phyloP scores from a whole-genome alignment of 2,329 filamentous ascomycete species.

The Leptoxyphium fumago region DNA sequence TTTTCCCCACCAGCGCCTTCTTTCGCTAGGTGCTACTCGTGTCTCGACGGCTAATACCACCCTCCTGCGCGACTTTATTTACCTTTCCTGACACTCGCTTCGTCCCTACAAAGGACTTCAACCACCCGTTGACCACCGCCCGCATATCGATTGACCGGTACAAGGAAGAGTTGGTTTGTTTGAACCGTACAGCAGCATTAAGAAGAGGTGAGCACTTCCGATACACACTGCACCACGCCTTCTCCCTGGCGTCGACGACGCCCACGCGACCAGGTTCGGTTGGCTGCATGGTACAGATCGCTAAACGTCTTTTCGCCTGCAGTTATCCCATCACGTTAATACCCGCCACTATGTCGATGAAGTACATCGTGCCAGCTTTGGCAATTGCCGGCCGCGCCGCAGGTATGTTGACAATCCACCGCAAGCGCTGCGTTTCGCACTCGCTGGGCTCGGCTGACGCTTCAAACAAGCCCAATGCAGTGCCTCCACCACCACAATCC shows the following conservation, averaged over 20 bases:
- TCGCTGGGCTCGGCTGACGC: conserved; percentile 7
- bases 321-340: conserved; percentile 4
- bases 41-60: conserved; percentile 1
- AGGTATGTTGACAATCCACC: conserved; percentile 25
- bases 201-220: not conserved
- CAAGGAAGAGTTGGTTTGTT: too few relatives aligned
- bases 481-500: conserved; percentile 42
- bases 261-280: too few relatives aligned
- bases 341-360: conserved; percentile 35
- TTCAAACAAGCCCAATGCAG: conserved; percentile 9
- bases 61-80: conserved; percentile 1
- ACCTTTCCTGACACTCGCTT: not conserved
- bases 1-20: conserved; percentile 9
- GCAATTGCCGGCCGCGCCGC: conserved; percentile 37
- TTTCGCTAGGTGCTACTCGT: conserved; percentile 5
- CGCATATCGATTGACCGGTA: not conserved
- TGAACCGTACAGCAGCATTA: conserved; percentile 6
- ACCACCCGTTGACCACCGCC: not conserved
- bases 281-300: too few relatives aligned
- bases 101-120: not conserved
- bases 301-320: not conserved
- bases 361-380: conserved; percentile 42
- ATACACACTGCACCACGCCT: not conserved
- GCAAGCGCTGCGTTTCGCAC: not conserved
- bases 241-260: not conserved